Conservation (phyloP, 768 basidiomycete species). For the Termitomyces titanicus region DNA sequence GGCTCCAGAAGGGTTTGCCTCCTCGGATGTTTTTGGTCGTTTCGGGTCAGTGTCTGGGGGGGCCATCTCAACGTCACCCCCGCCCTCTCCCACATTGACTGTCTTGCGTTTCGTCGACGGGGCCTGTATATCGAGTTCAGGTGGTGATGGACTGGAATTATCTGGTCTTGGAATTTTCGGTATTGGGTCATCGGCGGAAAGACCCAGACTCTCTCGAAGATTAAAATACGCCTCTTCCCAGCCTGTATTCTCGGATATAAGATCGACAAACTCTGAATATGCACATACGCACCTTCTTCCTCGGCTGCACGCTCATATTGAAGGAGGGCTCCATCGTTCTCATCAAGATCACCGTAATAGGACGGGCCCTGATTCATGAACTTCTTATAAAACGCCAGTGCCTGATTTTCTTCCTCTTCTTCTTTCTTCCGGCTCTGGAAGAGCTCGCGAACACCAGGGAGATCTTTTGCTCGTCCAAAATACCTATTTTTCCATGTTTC, state of each 20-base stretch:
- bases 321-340: constrained; percentile 63
- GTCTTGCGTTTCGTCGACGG: neutral
- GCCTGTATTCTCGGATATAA: constrained; percentile 33
- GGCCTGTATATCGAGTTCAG: constrained; percentile 10
- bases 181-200: constrained; percentile 47
- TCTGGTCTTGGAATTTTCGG: constrained; percentile 47
- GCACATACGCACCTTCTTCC: constrained; percentile 54
- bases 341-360: constrained; percentile 92
- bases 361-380: constrained; percentile 83
- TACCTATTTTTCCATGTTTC: constrained; percentile 50
- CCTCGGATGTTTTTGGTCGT: neutral
- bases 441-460: constrained; percentile 94
- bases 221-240: constrained; percentile 62
- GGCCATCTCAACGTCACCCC: neutral
- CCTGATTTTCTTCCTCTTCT: constrained; percentile 84
- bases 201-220: constrained; percentile 49
- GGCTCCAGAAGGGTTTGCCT: neutral
- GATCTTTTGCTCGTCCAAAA: constrained; percentile 94
- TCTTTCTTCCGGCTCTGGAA: constrained; percentile 84
- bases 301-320: constrained; percentile 71
- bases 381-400: constrained; percentile 75
- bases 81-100: neutral
- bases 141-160: neutral
- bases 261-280: neutral
- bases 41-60: neutral